Conservation (phyloP, 2,329 filamentous ascomycete species). For the Alternaria brassicae region DNA sequence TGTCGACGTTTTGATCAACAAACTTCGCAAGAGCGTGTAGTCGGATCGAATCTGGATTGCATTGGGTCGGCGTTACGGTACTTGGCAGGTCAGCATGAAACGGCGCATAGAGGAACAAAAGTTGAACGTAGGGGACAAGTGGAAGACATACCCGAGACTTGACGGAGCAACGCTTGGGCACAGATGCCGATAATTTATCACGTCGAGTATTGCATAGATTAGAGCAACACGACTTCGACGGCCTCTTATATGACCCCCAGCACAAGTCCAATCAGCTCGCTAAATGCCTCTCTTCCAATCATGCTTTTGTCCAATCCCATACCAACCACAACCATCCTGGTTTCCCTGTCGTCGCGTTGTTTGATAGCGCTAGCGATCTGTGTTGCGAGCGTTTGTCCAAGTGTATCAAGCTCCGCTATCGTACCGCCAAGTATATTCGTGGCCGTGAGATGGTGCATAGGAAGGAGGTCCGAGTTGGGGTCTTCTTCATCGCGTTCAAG, state of each 20-base stretch:
- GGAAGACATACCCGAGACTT: constrained; percentile 11
- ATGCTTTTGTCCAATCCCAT: constrained; percentile 62
- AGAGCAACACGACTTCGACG: constrained; percentile 1
- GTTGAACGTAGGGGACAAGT: neutral
- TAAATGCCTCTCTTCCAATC: constrained; percentile 57
- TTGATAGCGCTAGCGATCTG: constrained; percentile 85
- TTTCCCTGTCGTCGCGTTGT: constrained; percentile 70
- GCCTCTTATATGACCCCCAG: constrained; percentile 45
- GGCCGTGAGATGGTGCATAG: constrained; percentile 81
- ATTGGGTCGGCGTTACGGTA: constrained; percentile 35
- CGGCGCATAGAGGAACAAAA: constrained; percentile 15
- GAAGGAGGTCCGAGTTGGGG: constrained; percentile 63
- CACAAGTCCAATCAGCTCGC: constrained; percentile 53
- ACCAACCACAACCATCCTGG: constrained; percentile 65
- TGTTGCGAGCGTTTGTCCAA: constrained; percentile 87
- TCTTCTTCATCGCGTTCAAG: constrained; percentile 56
- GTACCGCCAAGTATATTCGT: constrained; percentile 87
- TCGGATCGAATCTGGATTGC: constrained; percentile 11
- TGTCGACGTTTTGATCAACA: constrained; percentile 76
- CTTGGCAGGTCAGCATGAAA: constrained; percentile 30
- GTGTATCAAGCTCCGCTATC: constrained; percentile 76
- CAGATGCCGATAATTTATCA: neutral
- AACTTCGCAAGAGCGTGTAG: constrained; percentile 53
- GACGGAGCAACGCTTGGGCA: neutral
- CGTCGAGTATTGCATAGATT: constrained; percentile 3